Base-by-base conservation (phyloP, 2,329 filamentous ascomycete species). In the Nigrospora osmanthi region DNA sequence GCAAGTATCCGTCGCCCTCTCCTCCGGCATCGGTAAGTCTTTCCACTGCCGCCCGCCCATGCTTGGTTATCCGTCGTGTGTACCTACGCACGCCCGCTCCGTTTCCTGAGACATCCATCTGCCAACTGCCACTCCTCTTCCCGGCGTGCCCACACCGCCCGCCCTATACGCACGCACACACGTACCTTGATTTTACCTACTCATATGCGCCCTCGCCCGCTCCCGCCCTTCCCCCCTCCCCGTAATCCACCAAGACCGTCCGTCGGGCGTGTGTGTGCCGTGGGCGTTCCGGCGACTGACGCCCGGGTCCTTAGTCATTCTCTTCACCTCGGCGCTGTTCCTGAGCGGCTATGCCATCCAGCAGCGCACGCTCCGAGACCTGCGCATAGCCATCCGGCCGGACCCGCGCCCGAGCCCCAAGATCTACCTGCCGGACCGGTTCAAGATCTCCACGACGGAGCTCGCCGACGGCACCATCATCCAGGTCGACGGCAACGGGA, bases 291-390 rank as follows among this genome's bases (percentile, higher is more conserved):
- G 14, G 13, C 11, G 14, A 7, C 34, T 35, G 13, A 38, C 7
- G 11, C 15, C 41, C 3, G 11, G 4, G 16, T 6, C 2, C 36
- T 11, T 47, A 83, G 85, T 95, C 47, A 69, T 87, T 51, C 62
- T 87, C 23, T 95, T 88, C 65, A 95, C 89, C 3, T 64, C 83
- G 34, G 78, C 89, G 5, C 80, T 96, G 23, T 96, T 96, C 63
- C 73, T 95, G 31, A 89, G 87, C 42, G 90, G 90, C 57, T 95
- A 94, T 63, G 78, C 83, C 3, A 76, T 95, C 43, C 90, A 96
- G 58, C 90, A 96, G 64, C 81, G 88, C 55, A 93, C 89, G 1
- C 79, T 95, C 5, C 78, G 77, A 50, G 83, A 84, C 54, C 75
- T 96, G 31, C 86, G 91, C 56, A 71, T 74, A 45, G 86, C 86